These are phyloP conservation scores for Erigeron philadelphicus DNA, from an alignment of 140 eudicot species.

Conservation along the genomic window DNA sequence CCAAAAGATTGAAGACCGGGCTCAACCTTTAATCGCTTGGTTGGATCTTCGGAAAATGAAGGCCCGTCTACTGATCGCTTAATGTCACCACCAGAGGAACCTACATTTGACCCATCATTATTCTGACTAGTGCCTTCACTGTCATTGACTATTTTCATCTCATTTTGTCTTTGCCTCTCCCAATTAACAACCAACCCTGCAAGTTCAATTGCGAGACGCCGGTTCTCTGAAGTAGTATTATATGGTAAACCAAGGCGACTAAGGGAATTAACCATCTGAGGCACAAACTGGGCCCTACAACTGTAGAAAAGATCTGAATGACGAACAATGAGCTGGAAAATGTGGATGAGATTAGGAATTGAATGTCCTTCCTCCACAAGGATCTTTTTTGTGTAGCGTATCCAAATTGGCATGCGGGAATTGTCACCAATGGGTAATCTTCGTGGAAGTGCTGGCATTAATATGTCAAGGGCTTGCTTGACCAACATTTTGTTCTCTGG, in stretches of 20 bases:
- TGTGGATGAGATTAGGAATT: constrained; percentile 89
- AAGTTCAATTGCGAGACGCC: constrained; percentile 98
- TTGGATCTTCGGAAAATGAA: constrained; percentile 65
- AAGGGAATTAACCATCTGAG: constrained; percentile 98
- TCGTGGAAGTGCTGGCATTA: constrained; percentile 98
- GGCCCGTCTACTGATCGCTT: constrained; percentile 59
- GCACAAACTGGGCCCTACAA: constrained; percentile 98
- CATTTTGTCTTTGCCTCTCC: constrained; percentile 97
- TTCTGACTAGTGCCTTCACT: constrained; percentile 51
- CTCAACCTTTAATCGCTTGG: constrained; percentile 76
- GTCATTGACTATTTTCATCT: constrained; percentile 55
- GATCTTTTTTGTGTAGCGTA: constrained; percentile 95
- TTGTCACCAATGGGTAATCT: constrained; percentile 76
- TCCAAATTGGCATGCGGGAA: constrained; percentile 99
- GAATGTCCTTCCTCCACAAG: constrained; percentile 99
- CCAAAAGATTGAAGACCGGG: constrained; percentile 88
- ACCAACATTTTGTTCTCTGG: constrained; percentile 99
- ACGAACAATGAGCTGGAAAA: constrained; percentile 96
- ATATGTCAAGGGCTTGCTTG: constrained; percentile 97
- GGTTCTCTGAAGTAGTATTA: constrained; percentile 85
- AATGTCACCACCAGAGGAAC: constrained; percentile 46
- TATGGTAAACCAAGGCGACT: constrained; percentile 97
- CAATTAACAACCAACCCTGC: constrained; percentile 98
- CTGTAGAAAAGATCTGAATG: constrained; percentile 99
- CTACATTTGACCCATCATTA: constrained; percentile 46